A percentile compares a stretch with the other conserved stretches of the same genome.
Evolutionary conservation across 768 basidiomycete species (phyloP).

Genomic region (Rhodosporidiobolus odoratus): DNA sequence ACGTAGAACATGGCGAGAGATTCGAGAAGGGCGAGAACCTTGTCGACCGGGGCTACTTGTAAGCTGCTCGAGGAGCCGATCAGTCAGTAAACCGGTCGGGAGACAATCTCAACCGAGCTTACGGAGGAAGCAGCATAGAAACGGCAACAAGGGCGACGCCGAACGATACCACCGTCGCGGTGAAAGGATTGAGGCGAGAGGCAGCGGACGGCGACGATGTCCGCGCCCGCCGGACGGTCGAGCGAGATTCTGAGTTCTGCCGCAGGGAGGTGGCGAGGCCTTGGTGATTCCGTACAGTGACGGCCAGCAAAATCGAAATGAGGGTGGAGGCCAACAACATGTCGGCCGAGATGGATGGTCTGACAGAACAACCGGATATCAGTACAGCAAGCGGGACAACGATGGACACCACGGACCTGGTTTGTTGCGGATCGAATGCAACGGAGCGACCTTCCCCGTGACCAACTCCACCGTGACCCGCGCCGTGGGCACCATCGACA

Average conservation of each 20-base stretch:
- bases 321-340: background rate
- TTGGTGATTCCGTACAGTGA: slow-evolving; percentile 3
- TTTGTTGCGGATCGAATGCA: background rate
- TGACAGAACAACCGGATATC: background rate
- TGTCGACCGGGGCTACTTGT: slow-evolving; percentile 58
- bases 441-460: slow-evolving; percentile 30
- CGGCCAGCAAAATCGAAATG: slow-evolving; percentile 1
- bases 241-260: background rate
- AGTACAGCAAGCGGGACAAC: background rate
- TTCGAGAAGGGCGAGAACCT: slow-evolving; percentile 72
- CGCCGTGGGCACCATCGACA: slow-evolving; percentile 32
- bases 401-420: background rate
- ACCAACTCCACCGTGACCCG: slow-evolving; percentile 39
- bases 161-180: slow-evolving; percentile 60
- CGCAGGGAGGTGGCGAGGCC: background rate
- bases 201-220: background rate
- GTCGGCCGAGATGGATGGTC: background rate
- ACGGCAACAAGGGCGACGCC: slow-evolving; percentile 57
- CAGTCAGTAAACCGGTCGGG: background rate
- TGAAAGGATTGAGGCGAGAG: slow-evolving; percentile 69
- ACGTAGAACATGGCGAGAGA: slow-evolving; percentile 72
- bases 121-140: slow-evolving; percentile 58
- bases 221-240: background rate
- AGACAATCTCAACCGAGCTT: slow-evolving; percentile 42
- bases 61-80: slow-evolving; percentile 40